Evolutionary conservation across 129 eudicot species (phyloP), one percentile per base, ranked within the genome.

Genomic region (Centrapalus pauciflorus): DNA sequence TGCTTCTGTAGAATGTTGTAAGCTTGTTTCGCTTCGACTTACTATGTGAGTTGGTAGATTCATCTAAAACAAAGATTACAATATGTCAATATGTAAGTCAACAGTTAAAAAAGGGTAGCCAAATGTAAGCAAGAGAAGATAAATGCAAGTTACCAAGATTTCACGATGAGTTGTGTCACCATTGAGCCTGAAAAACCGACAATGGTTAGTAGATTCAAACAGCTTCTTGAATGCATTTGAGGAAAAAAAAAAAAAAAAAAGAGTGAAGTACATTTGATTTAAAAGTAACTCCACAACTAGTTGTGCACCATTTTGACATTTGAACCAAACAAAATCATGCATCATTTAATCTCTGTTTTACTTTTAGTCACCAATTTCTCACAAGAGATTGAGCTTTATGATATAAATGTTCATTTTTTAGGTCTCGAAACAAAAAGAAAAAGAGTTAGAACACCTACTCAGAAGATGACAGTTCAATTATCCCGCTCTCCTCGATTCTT

Each of bases 401-500:
- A 38, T 38, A 10, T 57, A 57, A 9, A 29, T n/a, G 25, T 58
- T 16, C 23, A 29, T 7, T 30, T 58, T 16, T 29, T 2, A 17
- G 14, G 28, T 13, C 13, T 34, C 28, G n/a, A 19, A 24, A 51
- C 59, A 27, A 12, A 37, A 51, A 58, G 20, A 34, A 54, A 66
- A 49, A 0, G 21, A 55, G 9, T 52, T 19, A 24, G 4, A 66
- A 49, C 7, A 77, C 80, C 38, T 85, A 84, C 87, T 69, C 58
- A 40, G 25, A 26, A 4, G 77, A 48, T 48, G 29, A 72, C 78
- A 70, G 81, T 62, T 70, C 80, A 12, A 61, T 75, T 62, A 64
- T 30, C 25, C 76, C 81, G 37, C 56, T 50, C 37, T 70, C 81
- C 52, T 84, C 79, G 40, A 60, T 29, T 76, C 28, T 76, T 13